Evolutionary conservation across 2,329 filamentous ascomycete genomes (phyloP), one percentile per base, ranked within the genome.

Genomic region (Herpomyces periplanetae): DNA sequence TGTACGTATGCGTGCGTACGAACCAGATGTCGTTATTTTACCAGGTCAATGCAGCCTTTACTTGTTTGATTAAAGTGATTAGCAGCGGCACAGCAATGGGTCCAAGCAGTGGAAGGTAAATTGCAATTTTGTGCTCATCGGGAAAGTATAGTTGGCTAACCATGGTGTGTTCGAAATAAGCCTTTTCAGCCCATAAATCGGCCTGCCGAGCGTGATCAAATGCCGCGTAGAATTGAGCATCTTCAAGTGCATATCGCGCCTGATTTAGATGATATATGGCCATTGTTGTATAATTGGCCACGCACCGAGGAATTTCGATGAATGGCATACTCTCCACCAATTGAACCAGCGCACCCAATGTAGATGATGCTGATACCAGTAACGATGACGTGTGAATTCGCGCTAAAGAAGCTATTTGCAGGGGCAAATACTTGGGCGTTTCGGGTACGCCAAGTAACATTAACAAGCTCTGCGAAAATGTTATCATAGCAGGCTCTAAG

Each of bases 141-240:
- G 80, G 80, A 37, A 96, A 96, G 38, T 91, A 96, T 2, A 91
- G 60, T 41, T 91, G 80, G 0, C 73, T 80, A 6, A 96, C 80
- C 80, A 96, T 96, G 32, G 66, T 85, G 40, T 85, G 85, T 39
- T 96, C 80, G 29, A 96, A 96, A 39, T 96, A 96, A 0, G 75
- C 75, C 24, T 63, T 58, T 36, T 96, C 80, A 0, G 71, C 75
- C 33, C 84, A 69, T 2, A 55, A 51, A 38, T 88, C 73, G 4
- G 80, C 80, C 17, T 69, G 55, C 5, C 66, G 54, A 0, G 75
- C 75, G 34, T 75, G 59, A 25, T 60, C 51, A 15, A 96, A 42
- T 0, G 71, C 73, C 4, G 39, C 37, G 11, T 58, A 49, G 28
- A 22, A 13, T 4, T 12, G 11, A 57, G 61, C 55, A 11, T 48